Percentiles rank a stretch among this genome's conserved stretches.
Evolutionary conservation across 1,284 basidiomycete species (phyloP).

Genomic region (Cutaneotrichosporon spelunceum): DNA sequence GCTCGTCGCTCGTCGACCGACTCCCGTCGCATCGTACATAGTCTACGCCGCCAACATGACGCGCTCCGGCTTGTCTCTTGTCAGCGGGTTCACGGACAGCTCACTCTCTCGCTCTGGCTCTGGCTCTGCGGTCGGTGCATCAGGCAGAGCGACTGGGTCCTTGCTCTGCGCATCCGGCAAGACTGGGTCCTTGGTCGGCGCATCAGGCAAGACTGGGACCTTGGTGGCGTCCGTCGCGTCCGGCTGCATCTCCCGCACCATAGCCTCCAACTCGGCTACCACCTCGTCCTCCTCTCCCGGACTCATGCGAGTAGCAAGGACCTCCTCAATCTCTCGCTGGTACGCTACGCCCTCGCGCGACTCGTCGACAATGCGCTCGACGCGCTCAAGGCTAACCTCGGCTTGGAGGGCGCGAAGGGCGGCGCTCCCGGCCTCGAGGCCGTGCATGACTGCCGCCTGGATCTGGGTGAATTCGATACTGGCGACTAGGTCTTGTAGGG

Average conservation of each 20-base stretch:
- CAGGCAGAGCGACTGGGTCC: slow-evolving; percentile 52
- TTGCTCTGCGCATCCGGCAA: slow-evolving; percentile 24
- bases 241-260: slow-evolving; percentile 72
- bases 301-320: slow-evolving; percentile 76
- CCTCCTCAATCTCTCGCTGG: slow-evolving; percentile 88
- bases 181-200: slow-evolving; percentile 55
- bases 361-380: slow-evolving; percentile 89
- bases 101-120: background rate
- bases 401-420: slow-evolving; percentile 90
- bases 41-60: slow-evolving; percentile 55
- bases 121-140: slow-evolving; percentile 52
- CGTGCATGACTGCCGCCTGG: slow-evolving; percentile 87
- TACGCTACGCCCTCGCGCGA: slow-evolving; percentile 89
- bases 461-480: slow-evolving; percentile 95
- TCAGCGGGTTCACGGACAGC: too few species aligned
- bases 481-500: slow-evolving; percentile 65
- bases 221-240: too few species aligned
- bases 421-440: slow-evolving; percentile 86
- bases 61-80: slow-evolving; percentile 39
- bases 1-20: too few species aligned
- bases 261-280: slow-evolving; percentile 68
- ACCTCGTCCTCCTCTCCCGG: slow-evolving; percentile 92
- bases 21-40: background rate
- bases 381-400: slow-evolving; percentile 85
- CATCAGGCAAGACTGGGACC: slow-evolving; percentile 57